Conservation (phyloP, 768 basidiomycete species). For the Lentinula edodes region DNA sequence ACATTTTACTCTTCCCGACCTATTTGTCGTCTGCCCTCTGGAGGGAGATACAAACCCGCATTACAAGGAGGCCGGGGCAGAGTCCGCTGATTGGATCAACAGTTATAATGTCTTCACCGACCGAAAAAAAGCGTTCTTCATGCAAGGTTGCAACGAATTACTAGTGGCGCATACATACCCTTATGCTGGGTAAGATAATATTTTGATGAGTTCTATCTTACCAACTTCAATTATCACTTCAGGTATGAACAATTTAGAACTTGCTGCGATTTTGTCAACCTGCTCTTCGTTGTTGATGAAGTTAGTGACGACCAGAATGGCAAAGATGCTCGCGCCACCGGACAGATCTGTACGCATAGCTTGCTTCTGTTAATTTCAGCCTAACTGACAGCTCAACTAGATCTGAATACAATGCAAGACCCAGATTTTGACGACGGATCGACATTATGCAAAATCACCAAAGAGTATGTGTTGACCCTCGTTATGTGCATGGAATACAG, state of each 20-base stretch:
- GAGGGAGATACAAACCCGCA: constrained; percentile 49
- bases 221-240: neutral
- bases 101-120: constrained; percentile 54
- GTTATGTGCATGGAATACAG: neutral
- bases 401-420: constrained; percentile 45
- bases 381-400: neutral
- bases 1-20: constrained; percentile 52
- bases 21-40: constrained; percentile 42
- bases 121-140: constrained; percentile 59
- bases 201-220: constrained; percentile 35
- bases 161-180: constrained; percentile 58
- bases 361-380: neutral
- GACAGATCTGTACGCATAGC: constrained; percentile 31
- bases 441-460: constrained; percentile 52
- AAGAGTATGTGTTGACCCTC: constrained; percentile 39
- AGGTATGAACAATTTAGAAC: constrained; percentile 17
- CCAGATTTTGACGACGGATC: constrained; percentile 50
- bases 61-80: constrained; percentile 48
- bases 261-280: constrained; percentile 31
- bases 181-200: constrained; percentile 50
- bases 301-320: constrained; percentile 62
- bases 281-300: constrained; percentile 65
- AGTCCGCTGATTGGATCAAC: constrained; percentile 59
- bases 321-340: constrained; percentile 47
- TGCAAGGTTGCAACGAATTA: constrained; percentile 55